Percentiles rank a stretch among this genome's conserved stretches.
Conservation (phyloP, 2,329 filamentous ascomycete genomes). For the Cadophora gregata region DNA sequence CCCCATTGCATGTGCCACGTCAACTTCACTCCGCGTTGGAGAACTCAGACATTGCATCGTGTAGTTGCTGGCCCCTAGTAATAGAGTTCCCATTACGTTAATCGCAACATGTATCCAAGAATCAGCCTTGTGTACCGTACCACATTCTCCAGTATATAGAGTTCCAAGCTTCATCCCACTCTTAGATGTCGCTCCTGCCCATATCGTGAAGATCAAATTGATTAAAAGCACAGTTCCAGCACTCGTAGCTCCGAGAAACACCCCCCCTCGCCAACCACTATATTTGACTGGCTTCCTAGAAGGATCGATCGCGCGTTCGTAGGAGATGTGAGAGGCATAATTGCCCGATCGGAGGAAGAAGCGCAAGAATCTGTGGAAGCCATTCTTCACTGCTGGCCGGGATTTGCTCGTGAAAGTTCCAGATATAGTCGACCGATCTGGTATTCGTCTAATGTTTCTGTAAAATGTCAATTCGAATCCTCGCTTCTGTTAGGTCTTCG, state of each 20-base stretch:
- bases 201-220: constrained; percentile 34
- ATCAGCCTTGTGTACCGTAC: constrained; percentile 25
- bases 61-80: constrained; percentile 55
- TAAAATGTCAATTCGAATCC: neutral
- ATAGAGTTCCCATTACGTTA: constrained; percentile 52
- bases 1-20: constrained; percentile 51
- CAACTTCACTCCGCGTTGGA: constrained; percentile 56
- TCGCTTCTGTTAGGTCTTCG: neutral
- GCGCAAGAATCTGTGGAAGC: constrained; percentile 23
- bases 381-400: constrained; percentile 16
- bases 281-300: constrained; percentile 7
- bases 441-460: constrained; percentile 11
- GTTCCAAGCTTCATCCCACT: constrained; percentile 24
- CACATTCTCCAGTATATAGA: constrained; percentile 31
- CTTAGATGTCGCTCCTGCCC: constrained; percentile 26
- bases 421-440: constrained; percentile 8
- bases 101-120: constrained; percentile 52
- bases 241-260: constrained; percentile 21
- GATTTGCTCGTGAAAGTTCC: constrained; percentile 7
- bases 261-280: constrained; percentile 32
- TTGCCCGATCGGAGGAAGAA: constrained; percentile 31
- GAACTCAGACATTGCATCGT: constrained; percentile 55
- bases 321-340: constrained; percentile 31
- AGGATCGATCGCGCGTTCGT: constrained; percentile 20
- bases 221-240: constrained; percentile 27